A percentile compares a stretch with the other conserved stretches of the same genome.
Conservation (phyloP, 352 stramenopile species). For the Globisporangium recalcitrans region DNA sequence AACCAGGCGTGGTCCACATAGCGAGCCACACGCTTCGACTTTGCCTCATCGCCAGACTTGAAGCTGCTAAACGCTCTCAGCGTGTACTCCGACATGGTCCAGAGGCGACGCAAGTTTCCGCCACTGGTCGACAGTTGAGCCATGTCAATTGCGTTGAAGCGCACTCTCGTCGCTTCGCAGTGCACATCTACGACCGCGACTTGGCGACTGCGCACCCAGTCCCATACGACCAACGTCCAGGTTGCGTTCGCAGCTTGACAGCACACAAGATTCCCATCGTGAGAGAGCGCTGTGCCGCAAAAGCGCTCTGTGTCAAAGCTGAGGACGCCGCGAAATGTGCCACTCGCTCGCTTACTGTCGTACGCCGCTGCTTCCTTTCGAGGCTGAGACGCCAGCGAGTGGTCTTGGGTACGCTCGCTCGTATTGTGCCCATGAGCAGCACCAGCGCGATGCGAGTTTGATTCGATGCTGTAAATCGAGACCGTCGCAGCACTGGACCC, state of each 20-base stretch:
- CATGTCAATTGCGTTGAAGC: conserved; percentile 77
- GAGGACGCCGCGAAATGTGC: conserved; percentile 39
- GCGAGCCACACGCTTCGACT: conserved; percentile 32
- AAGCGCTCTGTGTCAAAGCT: conserved; percentile 51
- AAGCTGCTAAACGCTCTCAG: conserved; percentile 69
- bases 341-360: conserved; percentile 5
- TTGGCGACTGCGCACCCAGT: conserved; percentile 66
- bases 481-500: conserved; percentile 24
- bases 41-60: conserved; percentile 67
- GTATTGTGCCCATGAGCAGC: background rate
- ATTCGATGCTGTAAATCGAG: conserved; percentile 28
- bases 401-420: background rate
- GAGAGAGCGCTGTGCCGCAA: conserved; percentile 45
- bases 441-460: background rate
- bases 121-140: conserved; percentile 71
- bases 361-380: conserved; percentile 8
- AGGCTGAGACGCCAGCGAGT: background rate
- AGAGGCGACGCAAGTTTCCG: conserved; percentile 63
- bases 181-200: conserved; percentile 62
- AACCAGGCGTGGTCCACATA: conserved; percentile 77
- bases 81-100: conserved; percentile 69
- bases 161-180: conserved; percentile 60
- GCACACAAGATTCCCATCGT: conserved; percentile 64
- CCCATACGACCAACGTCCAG: conserved; percentile 69
- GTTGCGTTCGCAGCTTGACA: conserved; percentile 43